phyloP scores from a whole-genome alignment of 2,329 filamentous ascomycete species.

The Neofusicoccum ribis region DNA sequence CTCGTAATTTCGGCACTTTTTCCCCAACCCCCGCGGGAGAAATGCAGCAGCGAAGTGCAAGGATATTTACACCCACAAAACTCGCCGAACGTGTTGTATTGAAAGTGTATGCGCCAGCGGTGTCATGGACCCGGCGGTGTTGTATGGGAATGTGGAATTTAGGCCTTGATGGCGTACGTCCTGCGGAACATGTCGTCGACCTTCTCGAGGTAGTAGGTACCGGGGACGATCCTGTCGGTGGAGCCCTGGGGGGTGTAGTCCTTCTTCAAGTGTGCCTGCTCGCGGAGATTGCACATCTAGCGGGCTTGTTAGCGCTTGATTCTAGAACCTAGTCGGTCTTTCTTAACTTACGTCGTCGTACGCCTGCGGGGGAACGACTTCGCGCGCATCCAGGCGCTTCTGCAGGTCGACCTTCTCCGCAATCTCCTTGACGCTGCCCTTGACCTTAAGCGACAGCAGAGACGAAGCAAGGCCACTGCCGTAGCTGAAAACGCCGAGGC shows the following conservation, averaged over 20 bases:
- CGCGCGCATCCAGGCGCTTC: slow-evolving; percentile 46
- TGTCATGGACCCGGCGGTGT: neutral
- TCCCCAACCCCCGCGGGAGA: neutral
- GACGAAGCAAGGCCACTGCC: slow-evolving; percentile 54
- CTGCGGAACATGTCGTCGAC: slow-evolving; percentile 55
- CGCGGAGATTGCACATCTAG: slow-evolving; percentile 54
- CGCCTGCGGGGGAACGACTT: slow-evolving; percentile 48
- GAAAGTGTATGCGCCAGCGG: neutral
- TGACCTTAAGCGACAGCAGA: slow-evolving; percentile 52
- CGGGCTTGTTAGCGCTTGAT: slow-evolving; percentile 26
- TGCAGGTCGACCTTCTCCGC: slow-evolving; percentile 50
- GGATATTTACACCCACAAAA: slow-evolving; percentile 9
- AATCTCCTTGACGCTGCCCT: slow-evolving; percentile 48
- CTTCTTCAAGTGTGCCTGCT: slow-evolving; percentile 53
- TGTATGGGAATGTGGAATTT: slow-evolving; percentile 23
- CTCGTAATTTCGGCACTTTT: neutral
- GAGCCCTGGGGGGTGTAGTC: slow-evolving; percentile 48
- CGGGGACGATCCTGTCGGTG: slow-evolving; percentile 46
- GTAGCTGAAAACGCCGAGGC: slow-evolving; percentile 54
- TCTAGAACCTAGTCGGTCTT: neutral
- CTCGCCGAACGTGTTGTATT: neutral
- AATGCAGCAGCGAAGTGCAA: neutral
- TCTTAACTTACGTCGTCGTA: slow-evolving; percentile 45
- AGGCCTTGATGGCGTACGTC: slow-evolving; percentile 52
- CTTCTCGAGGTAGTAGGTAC: slow-evolving; percentile 53